A percentile compares a stretch with the other conserved stretches of the same genome.
phyloP scores from a whole-genome alignment of 345 rosid genomes.

The Streptanthus diversifolius region DNA sequence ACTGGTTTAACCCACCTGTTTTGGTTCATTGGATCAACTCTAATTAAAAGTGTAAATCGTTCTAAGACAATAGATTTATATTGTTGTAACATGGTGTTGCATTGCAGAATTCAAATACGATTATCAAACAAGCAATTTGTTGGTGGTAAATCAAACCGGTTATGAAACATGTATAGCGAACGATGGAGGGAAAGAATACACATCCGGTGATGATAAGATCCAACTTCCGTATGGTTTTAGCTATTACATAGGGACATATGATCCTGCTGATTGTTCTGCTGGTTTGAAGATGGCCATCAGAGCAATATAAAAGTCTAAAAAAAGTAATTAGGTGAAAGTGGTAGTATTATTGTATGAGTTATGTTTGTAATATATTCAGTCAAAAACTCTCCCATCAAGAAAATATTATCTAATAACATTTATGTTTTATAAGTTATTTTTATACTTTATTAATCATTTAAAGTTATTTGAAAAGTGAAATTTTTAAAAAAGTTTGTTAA shows the following conservation, averaged over 20 bases:
- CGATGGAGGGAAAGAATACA: neutral
- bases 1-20: neutral
- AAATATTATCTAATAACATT: too few relatives aligned
- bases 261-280: neutral
- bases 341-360: too few relatives aligned
- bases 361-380: too few relatives aligned
- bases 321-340: neutral
- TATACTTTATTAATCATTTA: too few relatives aligned
- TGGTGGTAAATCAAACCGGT: neutral
- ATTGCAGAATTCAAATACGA: slow-evolving; percentile 7
- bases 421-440: too few relatives aligned
- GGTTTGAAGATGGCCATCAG: slow-evolving; percentile 7
- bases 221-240: neutral
- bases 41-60: neutral
- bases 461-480: too few relatives aligned
- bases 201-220: neutral
- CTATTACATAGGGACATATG: neutral
- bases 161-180: neutral
- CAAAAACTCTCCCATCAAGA: too few relatives aligned
- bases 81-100: neutral
- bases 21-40: neutral
- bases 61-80: neutral
- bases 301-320: neutral
- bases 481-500: too few relatives aligned
- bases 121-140: neutral